Conservation (phyloP, 305 asterid species). For the Solanum chacoense region DNA sequence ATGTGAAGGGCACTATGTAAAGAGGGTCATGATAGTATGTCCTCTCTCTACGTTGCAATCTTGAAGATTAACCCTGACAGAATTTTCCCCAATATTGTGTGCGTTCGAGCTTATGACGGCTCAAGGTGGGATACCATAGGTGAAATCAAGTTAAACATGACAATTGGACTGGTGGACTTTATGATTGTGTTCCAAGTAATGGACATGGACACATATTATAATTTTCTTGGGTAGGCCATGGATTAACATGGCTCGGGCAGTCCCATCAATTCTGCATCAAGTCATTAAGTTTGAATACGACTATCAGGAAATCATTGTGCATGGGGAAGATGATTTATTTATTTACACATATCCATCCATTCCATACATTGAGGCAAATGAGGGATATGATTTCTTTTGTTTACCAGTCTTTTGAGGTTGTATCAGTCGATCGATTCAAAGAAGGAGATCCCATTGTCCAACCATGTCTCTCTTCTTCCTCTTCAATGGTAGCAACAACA, state of each 20-base stretch:
- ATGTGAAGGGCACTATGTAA: too few relatives aligned
- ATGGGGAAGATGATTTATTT: neutral
- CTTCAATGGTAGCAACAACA: neutral
- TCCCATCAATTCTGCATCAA: neutral
- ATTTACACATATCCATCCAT: too few relatives aligned
- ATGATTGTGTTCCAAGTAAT: too few relatives aligned
- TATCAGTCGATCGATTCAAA: neutral
- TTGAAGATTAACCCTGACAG: too few relatives aligned
- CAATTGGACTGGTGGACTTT: too few relatives aligned
- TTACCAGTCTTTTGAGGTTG: neutral
- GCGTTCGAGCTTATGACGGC: neutral
- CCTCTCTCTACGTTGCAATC: too few relatives aligned
- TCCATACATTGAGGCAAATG: too few relatives aligned
- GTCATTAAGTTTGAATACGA: neutral
- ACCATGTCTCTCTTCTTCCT: neutral
- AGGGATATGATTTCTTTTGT: neutral
- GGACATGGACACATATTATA: too few relatives aligned
- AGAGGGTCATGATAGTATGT: too few relatives aligned
- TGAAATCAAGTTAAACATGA: neutral
- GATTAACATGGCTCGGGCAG: too few relatives aligned
- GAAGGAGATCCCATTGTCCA: neutral
- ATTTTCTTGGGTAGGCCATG: too few relatives aligned
- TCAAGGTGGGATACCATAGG: neutral
- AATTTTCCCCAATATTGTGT: neutral
- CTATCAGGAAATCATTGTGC: neutral